Percentiles rank a stretch among this genome's conserved stretches.
These are phyloP conservation scores for Phyllachora maydis DNA, from an alignment of 2,329 filamentous ascomycete genomes.

Conservation along the genomic window DNA sequence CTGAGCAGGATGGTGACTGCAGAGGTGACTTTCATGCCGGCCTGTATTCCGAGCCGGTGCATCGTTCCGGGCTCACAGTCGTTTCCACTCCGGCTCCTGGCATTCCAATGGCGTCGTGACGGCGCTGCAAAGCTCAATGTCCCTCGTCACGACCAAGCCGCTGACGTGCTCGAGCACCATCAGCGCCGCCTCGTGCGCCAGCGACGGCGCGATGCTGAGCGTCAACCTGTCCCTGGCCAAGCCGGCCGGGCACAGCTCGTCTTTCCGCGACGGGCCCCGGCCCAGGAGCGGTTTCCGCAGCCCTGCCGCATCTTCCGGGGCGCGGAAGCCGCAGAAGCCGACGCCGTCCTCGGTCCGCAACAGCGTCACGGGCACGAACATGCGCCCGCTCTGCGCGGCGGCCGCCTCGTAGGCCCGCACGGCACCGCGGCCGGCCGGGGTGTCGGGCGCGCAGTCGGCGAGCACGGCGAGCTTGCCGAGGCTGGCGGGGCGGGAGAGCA, in stretches of 20 bases:
- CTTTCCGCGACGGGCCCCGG: too few species aligned
- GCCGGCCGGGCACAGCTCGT: too few species aligned
- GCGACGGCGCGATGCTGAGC: conserved; percentile 7
- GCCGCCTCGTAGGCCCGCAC: conserved; percentile 8
- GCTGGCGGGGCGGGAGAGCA: conserved; percentile 6
- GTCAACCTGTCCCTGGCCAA: conserved; percentile 6
- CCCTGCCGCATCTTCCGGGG: too few species aligned
- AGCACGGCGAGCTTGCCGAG: conserved; percentile 8
- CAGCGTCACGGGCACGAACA: conserved; percentile 9
- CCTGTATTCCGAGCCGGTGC: too few species aligned
- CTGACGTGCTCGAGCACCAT: conserved; percentile 9
- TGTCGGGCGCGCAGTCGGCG: conserved; percentile 9
- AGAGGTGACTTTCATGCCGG: too few species aligned
- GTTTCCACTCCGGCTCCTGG: conserved; percentile 3
- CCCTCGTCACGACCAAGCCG: conserved; percentile 5
- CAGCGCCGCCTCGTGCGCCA: conserved; percentile 7
- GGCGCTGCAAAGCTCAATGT: conserved; percentile 3
- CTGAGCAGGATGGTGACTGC: too few species aligned
- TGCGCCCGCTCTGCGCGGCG: conserved; percentile 7
- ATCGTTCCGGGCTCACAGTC: too few species aligned
- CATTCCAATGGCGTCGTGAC: conserved; percentile 4
- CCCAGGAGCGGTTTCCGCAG: too few species aligned
- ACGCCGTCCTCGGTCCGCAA: neutral
- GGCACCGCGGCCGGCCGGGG: conserved; percentile 5
- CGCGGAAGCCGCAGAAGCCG: too few species aligned